Evolutionary conservation across 1,284 basidiomycete genomes (phyloP), one percentile per base, ranked within the genome.

Genomic region (Ganoderma lingzhi): DNA sequence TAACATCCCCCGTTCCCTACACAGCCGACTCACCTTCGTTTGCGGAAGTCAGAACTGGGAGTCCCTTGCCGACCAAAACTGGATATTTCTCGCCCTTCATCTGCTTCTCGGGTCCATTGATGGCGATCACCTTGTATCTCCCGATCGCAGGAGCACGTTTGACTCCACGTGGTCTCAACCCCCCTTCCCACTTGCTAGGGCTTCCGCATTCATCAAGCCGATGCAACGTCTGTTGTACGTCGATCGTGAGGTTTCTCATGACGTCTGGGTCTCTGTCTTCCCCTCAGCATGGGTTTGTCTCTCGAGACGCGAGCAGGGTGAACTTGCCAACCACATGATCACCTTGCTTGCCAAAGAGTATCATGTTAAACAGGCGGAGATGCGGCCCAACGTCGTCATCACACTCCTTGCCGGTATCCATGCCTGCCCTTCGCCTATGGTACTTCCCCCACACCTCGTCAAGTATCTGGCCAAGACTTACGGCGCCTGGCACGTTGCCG

Each of bases 381-480:
- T 94, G 75, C 92, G 96, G n/a, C 97, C 97, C 15, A 99, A 99
- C 78, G 90, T 98, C 69, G 90, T 99, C 65, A 95, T 99, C 80
- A 96, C 96, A 0, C 85, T 99, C 48, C 89, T 99, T 30, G 88
- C 90, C 35, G 96, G 96, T 4, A 87, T 96, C 44, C 89, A 94
- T 55, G 90, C 92, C 45, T 99, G 97, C 80, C 89, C 86, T 30
- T 96, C 97, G 17, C 88, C 94, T 0, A 91, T 98, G 84, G 91
- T 90, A 55, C 86, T 99, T 8, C 98, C 98, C 12, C 97, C 98
- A 15, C 94, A 98, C 77, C 89, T 99, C 30, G 88, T 99, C 75
- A 99, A 99, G 80, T 99, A 97, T 80, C 89, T 99, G 42, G 96
- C 95, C 37, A 98, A 99, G 82, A 97, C 95, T 0, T 99, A 94